Percentiles rank a stretch among this genome's conserved stretches.
These are phyloP conservation scores for Neurospora sp. DNA, from an alignment of 495 filamentous ascomycete genomes.

Conservation along the genomic window DNA sequence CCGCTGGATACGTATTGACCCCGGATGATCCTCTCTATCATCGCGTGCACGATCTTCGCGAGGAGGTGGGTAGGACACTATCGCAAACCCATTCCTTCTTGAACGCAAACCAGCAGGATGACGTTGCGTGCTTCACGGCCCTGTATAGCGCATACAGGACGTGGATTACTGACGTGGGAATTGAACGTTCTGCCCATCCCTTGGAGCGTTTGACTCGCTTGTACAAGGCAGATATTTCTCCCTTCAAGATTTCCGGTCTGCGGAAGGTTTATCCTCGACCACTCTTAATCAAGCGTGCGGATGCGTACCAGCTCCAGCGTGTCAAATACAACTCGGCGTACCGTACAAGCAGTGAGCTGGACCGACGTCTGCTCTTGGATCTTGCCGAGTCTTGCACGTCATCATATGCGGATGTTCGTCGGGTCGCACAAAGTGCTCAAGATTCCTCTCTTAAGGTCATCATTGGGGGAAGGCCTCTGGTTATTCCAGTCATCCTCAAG, in stretches of 20 bases:
- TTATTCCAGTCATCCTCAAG: constrained; percentile 77
- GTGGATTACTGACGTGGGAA: constrained; percentile 98
- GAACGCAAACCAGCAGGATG: constrained; percentile 78
- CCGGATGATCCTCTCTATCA: constrained; percentile 52
- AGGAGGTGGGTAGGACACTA: constrained; percentile 66
- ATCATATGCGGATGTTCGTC: constrained; percentile 88
- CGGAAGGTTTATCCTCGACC: constrained; percentile 89
- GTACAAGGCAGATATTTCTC: constrained; percentile 71
- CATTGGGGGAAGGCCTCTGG: constrained; percentile 71
- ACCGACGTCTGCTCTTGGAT: constrained; percentile 74
- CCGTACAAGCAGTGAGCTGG: constrained; percentile 71
- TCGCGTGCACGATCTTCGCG: constrained; percentile 69
- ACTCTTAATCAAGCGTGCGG: constrained; percentile 76
- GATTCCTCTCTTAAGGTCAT: constrained; percentile 92
- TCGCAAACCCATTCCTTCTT: constrained; percentile 81
- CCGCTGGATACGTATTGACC: constrained; percentile 72
- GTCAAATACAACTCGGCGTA: constrained; percentile 86
- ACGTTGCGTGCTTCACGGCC: constrained; percentile 88
- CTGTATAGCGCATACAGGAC: constrained; percentile 84
- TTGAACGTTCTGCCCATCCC: constrained; percentile 88
- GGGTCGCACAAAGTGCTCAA: constrained; percentile 82
- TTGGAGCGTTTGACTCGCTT: constrained; percentile 78
- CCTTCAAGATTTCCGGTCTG: constrained; percentile 88
- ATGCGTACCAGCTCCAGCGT: constrained; percentile 89
- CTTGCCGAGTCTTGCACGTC: constrained; percentile 86